Evolutionary conservation across 176 grass and related monocot species (phyloP), one percentile per base, ranked within the genome.

Genomic region (Cymbopogon citratus): DNA sequence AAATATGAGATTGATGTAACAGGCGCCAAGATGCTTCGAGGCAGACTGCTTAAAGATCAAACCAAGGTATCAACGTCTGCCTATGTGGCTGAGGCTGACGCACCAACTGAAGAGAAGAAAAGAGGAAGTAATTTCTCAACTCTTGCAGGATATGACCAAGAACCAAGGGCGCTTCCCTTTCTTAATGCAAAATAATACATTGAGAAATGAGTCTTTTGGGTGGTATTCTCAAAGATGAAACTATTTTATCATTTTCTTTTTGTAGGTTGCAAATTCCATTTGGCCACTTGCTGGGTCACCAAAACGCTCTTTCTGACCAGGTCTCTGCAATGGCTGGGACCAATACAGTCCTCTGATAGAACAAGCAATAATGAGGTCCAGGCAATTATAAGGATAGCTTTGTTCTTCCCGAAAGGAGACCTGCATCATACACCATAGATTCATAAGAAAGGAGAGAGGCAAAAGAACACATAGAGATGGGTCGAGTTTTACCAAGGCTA

Each of bases 401-500:
- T 9, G 19, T n/a, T 9, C 18, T 49, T 69, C 64, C 69, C 7
- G 39, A 8, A 77, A 71, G 12, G 1, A 49, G 72, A 29, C 52
- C n/a, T 12, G 15, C 16, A 82, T 63, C 73, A 16, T 52, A 77
- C 23, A 82, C 51, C 73, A 23, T 52, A 82, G 64, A 19, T 49
- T 48, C 45, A 15, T 48, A 48, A 29, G 12, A 49, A 36, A 45
- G 12, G 1, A 46, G 18, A 61, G 18, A 31, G 38, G 31, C 31
- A 75, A 13, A 36, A 74, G 54, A 60, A 70, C 13, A 21, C 33
- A 71, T 0, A 39, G 73, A 82, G 65, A 87, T 87, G 85, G 52
- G 40, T 64, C 11, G 10, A 81, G n/a, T 44, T 27, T 36, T 69
- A 62, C 63, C n/a, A 4, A 69, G 78, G 7, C 29, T 82, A 51